These are phyloP conservation scores for Endocalyx cinctus DNA, from an alignment of 2,329 filamentous ascomycete species.

Conservation along the genomic window DNA sequence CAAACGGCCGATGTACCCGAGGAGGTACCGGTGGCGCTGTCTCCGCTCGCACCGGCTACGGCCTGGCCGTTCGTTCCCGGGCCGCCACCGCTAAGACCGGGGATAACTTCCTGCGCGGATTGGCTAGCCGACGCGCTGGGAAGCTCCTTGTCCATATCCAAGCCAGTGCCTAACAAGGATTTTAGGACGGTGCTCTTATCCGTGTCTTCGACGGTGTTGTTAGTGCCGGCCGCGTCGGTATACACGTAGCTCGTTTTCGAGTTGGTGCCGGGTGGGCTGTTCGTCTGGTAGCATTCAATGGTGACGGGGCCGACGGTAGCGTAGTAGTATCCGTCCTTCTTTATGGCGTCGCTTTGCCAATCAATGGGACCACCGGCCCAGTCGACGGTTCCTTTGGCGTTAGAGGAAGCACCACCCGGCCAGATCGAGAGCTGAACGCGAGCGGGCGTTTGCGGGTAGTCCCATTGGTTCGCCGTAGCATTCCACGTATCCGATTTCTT, in stretches of 20 bases:
- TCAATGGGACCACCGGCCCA: constrained; percentile 91
- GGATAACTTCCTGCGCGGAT: constrained; percentile 18
- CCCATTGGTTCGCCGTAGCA: constrained; percentile 71
- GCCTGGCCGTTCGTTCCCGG: constrained; percentile 28
- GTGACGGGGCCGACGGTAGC: constrained; percentile 70
- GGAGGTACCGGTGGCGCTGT: constrained; percentile 7
- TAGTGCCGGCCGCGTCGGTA: constrained; percentile 59
- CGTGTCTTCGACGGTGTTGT: constrained; percentile 72
- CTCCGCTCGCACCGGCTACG: constrained; percentile 13
- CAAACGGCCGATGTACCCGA: constrained; percentile 12
- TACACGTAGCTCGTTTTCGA: constrained; percentile 72
- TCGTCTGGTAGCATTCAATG: constrained; percentile 78
- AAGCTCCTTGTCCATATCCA: constrained; percentile 55
- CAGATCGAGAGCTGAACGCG: constrained; percentile 93
- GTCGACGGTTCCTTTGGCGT: constrained; percentile 76
- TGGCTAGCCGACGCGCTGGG: constrained; percentile 28
- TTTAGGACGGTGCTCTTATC: constrained; percentile 71
- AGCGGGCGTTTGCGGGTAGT: constrained; percentile 86
- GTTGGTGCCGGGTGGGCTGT: constrained; percentile 59
- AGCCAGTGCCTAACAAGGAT: constrained; percentile 76
- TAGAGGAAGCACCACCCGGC: constrained; percentile 79
- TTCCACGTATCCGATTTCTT: constrained; percentile 83
- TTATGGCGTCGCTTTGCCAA: constrained; percentile 79
- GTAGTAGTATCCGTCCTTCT: constrained; percentile 83
- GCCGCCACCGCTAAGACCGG: constrained; percentile 26